Percentiles rank a stretch among this genome's conserved stretches.
These are phyloP conservation scores for Cryptococcus hybrid DNA, from an alignment of 1,284 basidiomycete genomes.

Conservation along the genomic window DNA sequence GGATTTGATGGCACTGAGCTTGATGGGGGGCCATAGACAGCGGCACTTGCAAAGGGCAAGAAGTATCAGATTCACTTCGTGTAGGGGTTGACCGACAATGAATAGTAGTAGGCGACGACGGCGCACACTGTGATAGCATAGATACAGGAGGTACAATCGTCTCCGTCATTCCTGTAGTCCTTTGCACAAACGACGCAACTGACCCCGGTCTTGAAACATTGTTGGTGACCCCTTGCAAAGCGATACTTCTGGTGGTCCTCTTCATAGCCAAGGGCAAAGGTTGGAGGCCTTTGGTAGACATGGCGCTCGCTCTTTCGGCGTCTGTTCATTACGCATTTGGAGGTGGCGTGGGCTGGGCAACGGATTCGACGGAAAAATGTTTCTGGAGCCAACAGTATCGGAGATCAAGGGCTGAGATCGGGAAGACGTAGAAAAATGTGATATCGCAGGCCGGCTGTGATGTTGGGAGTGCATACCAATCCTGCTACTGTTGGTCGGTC, in stretches of 20 bases:
- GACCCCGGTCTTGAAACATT: neutral
- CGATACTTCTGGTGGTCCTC: neutral
- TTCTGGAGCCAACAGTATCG: neutral
- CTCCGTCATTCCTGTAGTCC: neutral
- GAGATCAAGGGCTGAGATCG: no score
- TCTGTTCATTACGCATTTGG: neutral
- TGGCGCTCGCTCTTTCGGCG: no score
- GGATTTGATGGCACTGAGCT: neutral
- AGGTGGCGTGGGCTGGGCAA: constrained; percentile 5
- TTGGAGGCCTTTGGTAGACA: neutral
- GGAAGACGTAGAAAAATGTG: no score
- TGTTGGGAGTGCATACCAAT: neutral
- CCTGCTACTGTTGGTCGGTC: constrained; percentile 4
- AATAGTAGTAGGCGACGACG: no score
- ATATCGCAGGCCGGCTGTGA: neutral
- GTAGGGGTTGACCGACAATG: no score
- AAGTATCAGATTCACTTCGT: neutral
- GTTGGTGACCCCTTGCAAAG: neutral
- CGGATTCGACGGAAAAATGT: neutral
- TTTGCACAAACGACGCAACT: neutral
- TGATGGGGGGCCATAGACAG: neutral
- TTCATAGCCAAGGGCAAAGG: neutral
- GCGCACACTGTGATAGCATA: no score
- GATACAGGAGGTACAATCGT: neutral
- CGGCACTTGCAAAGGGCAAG: neutral